Evolutionary conservation across 129 eudicot species (phyloP).

Genomic region (Logfia minima): DNA sequence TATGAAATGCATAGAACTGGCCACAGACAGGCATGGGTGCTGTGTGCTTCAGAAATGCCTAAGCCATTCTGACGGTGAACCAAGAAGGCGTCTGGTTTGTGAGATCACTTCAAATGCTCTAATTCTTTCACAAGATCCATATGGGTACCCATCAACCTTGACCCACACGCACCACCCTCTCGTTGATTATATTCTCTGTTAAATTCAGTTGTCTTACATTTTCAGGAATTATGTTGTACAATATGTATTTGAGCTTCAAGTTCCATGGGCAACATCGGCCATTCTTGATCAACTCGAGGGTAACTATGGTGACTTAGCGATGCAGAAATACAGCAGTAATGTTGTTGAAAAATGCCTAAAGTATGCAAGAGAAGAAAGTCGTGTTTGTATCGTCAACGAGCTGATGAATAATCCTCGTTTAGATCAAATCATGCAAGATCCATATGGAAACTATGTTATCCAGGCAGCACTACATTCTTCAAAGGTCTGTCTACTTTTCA

Average conservation of each 20-base stretch:
- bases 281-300: constrained; percentile 59
- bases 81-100: constrained; percentile 41
- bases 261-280: constrained; percentile 49
- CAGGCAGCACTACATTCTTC: constrained; percentile 57
- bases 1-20: constrained; percentile 59
- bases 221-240: constrained; percentile 63
- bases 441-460: constrained; percentile 58
- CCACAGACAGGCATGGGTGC: constrained; percentile 73
- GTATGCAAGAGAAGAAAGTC: constrained; percentile 51
- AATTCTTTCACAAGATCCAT: constrained; percentile 66
- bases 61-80: constrained; percentile 49
- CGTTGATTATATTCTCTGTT: neutral
- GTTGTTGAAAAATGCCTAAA: constrained; percentile 61
- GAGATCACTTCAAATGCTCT: constrained; percentile 62
- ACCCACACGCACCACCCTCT: neutral
- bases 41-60: constrained; percentile 73
- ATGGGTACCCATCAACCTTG: constrained; percentile 43
- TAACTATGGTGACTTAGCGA: constrained; percentile 48
- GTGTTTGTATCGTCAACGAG: constrained; percentile 42
- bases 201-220: neutral
- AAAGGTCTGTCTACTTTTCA: constrained; percentile 36
- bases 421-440: constrained; percentile 65
- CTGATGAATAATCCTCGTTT: constrained; percentile 44
- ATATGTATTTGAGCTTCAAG: constrained; percentile 51
- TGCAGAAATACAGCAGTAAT: constrained; percentile 62